Percentiles rank a stretch among this genome's conserved stretches.
Evolutionary conservation across 805 yeast species (phyloP).

Genomic region (Candida vaughaniae): DNA sequence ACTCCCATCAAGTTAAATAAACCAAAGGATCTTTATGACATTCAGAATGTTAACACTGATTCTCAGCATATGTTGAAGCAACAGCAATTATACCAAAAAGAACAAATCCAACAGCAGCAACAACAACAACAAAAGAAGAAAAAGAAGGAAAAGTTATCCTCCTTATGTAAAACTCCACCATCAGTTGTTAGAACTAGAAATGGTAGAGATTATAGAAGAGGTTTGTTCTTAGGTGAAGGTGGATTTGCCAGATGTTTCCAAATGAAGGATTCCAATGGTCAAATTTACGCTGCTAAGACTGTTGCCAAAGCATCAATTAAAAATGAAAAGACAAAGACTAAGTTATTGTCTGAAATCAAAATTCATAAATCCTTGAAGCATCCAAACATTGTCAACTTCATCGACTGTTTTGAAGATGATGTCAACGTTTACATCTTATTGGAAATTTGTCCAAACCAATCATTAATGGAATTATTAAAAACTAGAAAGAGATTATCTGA

Average conservation of each 20-base stretch:
- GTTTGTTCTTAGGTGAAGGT: constrained; percentile 92
- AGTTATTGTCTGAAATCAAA: constrained; percentile 88
- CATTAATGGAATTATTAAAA: constrained; percentile 88
- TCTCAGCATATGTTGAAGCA: constrained; percentile 9
- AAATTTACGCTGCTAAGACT: constrained; percentile 92
- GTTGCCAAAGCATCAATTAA: constrained; percentile 94
- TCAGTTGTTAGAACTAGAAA: constrained; percentile 82
- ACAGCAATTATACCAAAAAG: constrained; percentile 10
- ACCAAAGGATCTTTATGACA: constrained; percentile 11
- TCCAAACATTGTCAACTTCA: constrained; percentile 85
- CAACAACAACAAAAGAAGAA: constrained; percentile 45
- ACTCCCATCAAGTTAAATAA: constrained; percentile 29
- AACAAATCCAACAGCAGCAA: constrained; percentile 15
- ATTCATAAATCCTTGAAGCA: constrained; percentile 90
- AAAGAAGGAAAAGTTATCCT: constrained; percentile 84
- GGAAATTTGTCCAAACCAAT: constrained; percentile 94
- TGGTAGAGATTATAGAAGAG: constrained; percentile 89
- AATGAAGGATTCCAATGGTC: constrained; percentile 86
- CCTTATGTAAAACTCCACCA: constrained; percentile 96
- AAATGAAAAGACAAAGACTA: constrained; percentile 83
- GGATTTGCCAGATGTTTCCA: constrained; percentile 99
- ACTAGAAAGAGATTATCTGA: constrained; percentile 82
- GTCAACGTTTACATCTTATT: constrained; percentile 88
- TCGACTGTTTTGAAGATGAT: constrained; percentile 97
- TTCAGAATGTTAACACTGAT: constrained; percentile 2